Evolutionary conservation across 257 asterid genomes (phyloP).

Genomic region (Jacaranda mimosifolia): DNA sequence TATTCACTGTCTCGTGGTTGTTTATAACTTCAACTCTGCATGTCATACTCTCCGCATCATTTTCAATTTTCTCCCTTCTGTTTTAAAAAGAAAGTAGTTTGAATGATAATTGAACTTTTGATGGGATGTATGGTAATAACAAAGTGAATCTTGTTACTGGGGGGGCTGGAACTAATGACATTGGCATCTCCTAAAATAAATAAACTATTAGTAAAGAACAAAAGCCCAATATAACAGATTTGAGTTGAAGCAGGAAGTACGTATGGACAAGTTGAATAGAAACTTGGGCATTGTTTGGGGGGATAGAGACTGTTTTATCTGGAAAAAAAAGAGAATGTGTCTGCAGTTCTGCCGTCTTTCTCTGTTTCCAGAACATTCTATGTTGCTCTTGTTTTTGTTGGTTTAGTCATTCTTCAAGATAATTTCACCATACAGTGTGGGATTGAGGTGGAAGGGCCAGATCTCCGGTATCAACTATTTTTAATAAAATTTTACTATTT

Average conservation of each 20-base stretch:
- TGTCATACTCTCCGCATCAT: neutral
- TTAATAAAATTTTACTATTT: neutral
- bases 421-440: neutral
- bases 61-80: neutral
- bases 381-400: neutral
- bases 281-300: neutral
- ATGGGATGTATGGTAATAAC: neutral
- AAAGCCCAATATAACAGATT: neutral
- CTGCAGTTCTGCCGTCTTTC: neutral
- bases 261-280: neutral
- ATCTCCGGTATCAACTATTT: neutral
- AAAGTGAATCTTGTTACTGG: neutral
- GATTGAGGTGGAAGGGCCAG: neutral
- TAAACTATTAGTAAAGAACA: neutral
- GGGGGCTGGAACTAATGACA: neutral
- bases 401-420: neutral
- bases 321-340: neutral
- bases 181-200: neutral
- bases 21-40: conserved; percentile 13
- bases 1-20: conserved; percentile 24
- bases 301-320: neutral
- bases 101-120: neutral
- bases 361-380: neutral
- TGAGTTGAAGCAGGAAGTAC: neutral
- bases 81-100: neutral